A percentile compares a stretch with the other conserved stretches of the same genome.
Conservation (phyloP, 1,139 yeast species). For the Zygoascus sp. region DNA sequence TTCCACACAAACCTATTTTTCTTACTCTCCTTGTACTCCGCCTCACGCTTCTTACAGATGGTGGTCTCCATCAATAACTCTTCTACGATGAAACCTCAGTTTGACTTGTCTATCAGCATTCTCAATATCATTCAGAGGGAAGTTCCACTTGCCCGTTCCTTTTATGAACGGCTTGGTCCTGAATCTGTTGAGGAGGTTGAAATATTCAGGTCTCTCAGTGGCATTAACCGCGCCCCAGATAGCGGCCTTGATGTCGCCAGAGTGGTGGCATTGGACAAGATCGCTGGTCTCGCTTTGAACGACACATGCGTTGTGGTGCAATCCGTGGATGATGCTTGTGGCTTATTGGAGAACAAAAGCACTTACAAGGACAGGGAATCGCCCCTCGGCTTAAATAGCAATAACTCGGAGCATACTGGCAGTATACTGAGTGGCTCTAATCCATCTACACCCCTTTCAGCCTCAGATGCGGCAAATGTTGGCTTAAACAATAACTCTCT, state of each 20-base stretch:
- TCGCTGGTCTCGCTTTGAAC: too few species aligned
- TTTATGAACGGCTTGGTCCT: neutral
- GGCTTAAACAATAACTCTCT: too few species aligned
- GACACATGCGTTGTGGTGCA: neutral
- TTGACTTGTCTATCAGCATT: slow-evolving; percentile 3
- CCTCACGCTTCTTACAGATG: slow-evolving; percentile 2
- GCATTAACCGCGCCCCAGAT: neutral
- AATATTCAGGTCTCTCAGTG: neutral
- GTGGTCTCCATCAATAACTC: neutral
- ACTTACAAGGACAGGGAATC: neutral
- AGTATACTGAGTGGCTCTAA: too few species aligned
- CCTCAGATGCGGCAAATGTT: too few species aligned
- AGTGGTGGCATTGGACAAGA: too few species aligned
- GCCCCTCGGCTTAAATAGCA: neutral
- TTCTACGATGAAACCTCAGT: neutral
- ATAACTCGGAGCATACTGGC: neutral
- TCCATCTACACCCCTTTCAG: too few species aligned
- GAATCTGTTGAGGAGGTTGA: neutral
- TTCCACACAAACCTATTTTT: neutral
- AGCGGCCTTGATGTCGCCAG: neutral
- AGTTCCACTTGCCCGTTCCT: neutral
- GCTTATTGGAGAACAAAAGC: neutral
- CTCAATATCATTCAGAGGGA: neutral
- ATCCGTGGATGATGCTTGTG: neutral
- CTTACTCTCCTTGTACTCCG: neutral